Base-by-base conservation (phyloP, 768 basidiomycete genomes). In the Amyloporia xantha region DNA sequence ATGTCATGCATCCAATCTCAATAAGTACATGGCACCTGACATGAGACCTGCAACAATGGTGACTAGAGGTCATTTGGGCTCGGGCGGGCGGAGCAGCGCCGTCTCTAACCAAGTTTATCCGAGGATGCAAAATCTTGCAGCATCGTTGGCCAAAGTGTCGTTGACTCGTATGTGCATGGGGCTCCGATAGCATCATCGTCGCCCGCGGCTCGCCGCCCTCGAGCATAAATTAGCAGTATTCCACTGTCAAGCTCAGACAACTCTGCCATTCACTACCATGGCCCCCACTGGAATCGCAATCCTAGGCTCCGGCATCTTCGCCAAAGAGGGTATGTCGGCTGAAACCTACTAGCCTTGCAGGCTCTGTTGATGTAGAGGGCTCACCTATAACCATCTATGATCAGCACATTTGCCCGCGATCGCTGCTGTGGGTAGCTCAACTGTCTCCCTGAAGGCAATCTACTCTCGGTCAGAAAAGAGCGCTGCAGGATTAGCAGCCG, bases 321-420 rank as follows among this genome's bases (percentile, higher is more conserved):
- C 83, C 46, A 81, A 72, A 56, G 79, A 84, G 72, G 85, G 86
- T 84, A 57, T 41, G 76, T 69, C 20, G 35, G 20, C 30, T 23
- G 39, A 20, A 23, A 19, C 35, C 44, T 54, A 33, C 9, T 15
- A 33, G 7, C 9, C 7, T 33, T 15, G 30, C 15, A 7, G 51
- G 33, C 38, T 40, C 55, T 54, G 54, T 49, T 4, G 12, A 24
- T 23, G 21, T 4, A 6, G 20, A 24, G 45, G 59, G 54, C 54
- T 63, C 51, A 58, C 59, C 54, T 24, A 17, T 25, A 17, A 33
- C 35, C 36, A 17, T 23, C 21, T 26, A 33, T 44, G 15, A n/a
- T 35, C 25, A 81, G 87, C 88, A 23, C 86, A 94, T 65, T 71
- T 92, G n/a, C 90, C 90, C 30, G 81, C 84, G 15, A 72, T 92